Evolutionary conservation across 352 stramenopile genomes (phyloP).

Genomic region (Globisporangium lucens): DNA sequence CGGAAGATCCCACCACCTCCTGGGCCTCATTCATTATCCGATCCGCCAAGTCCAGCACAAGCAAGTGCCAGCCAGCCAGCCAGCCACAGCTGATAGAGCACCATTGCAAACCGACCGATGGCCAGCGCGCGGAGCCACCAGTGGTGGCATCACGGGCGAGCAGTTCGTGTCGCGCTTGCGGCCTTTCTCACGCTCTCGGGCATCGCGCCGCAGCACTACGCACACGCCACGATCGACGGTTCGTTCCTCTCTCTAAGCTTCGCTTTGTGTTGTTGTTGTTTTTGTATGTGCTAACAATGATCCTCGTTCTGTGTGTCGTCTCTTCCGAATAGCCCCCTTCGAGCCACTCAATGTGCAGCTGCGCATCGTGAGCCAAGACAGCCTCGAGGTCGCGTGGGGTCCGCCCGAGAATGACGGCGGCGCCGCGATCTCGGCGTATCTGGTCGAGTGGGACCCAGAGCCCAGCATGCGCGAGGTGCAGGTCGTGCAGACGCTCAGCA

Average conservation of each 20-base stretch:
- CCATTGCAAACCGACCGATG: neutral
- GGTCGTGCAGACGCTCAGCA: constrained; percentile 66
- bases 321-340: constrained; percentile 26
- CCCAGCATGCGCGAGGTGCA: constrained; percentile 89
- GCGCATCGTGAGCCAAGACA: constrained; percentile 67
- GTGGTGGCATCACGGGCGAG: neutral
- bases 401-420: constrained; percentile 73
- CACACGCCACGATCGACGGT: neutral
- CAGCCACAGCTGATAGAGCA: neutral
- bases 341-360: constrained; percentile 63
- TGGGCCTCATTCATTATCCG: neutral
- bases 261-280: neutral
- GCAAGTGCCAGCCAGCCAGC: too few species aligned
- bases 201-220: neutral
- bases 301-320: neutral
- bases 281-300: neutral
- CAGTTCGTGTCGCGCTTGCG: neutral
- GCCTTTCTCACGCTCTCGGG: neutral
- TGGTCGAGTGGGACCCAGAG: constrained; percentile 92
- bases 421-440: constrained; percentile 65
- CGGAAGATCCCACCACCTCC: neutral
- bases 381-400: constrained; percentile 66
- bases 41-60: neutral
- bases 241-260: neutral
- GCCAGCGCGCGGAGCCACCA: neutral